Base-by-base conservation (phyloP, 805 yeast species). In the Wickerhamomyces tratensis region DNA sequence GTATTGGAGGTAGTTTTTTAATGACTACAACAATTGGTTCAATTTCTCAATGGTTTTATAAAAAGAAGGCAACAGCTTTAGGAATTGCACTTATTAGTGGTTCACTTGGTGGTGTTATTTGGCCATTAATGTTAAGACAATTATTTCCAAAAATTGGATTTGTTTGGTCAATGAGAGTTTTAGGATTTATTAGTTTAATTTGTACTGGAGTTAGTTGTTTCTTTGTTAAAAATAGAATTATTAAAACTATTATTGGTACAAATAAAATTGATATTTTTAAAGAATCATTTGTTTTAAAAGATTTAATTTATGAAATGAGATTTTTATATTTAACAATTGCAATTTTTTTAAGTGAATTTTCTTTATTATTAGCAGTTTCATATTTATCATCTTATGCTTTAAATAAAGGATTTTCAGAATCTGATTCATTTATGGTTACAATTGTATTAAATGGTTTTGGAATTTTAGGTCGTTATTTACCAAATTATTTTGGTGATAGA, bases 41-140 rank as follows among this genome's bases (percentile, higher is more conserved):
- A n/a, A 58, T 79, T 9, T 71, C 78, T 37, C 87, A 81, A 48
- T 80, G 81, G 75, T 81, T 80, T 50, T 54, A 62, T 44, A 62
- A 59, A 20, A 71, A 68, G 43, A 64, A 86, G 45, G 86, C 82
- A 0, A 53, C 68, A 44, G 83, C 80, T 10, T 64, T 77, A 35
- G 84, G 86, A 0, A 47, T 78, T 5, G 81, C 82, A 5, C 74
- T 80, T 44, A 59, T 76, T 11, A 86, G 86, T 3, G 85, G 85
- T 1, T 75, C 82, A 6, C 60, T 77, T 9, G 86, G 85, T 2
- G 87, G 86, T 4, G 63, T 78, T 11, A 54, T 77, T 7, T 72
- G 75, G 51, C 85, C 86, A 1, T 57, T 79, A 33, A 58, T 75
- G 53, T 58, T 78, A 45, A 60, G 71, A 42, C 53, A 65, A n/a